These are phyloP conservation scores for Comarum palustre DNA, from an alignment of 306 rosid species.

Conservation along the genomic window DNA sequence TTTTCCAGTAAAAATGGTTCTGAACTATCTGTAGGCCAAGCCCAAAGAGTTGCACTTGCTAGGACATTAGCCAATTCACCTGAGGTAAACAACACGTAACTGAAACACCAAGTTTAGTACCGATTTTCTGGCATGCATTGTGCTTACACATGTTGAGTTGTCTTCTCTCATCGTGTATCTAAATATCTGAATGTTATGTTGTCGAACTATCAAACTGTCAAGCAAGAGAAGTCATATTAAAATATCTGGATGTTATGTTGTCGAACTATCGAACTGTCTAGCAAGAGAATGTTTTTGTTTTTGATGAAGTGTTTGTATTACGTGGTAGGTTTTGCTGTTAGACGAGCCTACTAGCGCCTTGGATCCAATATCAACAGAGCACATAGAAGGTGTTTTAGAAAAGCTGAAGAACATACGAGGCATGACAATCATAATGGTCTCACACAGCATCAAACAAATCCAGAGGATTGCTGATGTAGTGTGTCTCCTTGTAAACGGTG, in stretches of 20 bases:
- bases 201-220: background rate
- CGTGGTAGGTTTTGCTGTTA: constrained; percentile 62
- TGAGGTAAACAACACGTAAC: constrained; percentile 47
- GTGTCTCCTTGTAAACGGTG: constrained; percentile 78
- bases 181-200: background rate
- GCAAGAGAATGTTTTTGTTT: background rate
- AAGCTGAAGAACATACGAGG: constrained; percentile 71
- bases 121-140: background rate
- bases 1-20: constrained; percentile 51
- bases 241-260: background rate
- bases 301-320: background rate
- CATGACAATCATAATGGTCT: constrained; percentile 72
- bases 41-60: constrained; percentile 94
- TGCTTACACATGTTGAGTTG: background rate
- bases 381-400: constrained; percentile 71
- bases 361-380: constrained; percentile 87
- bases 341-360: constrained; percentile 96
- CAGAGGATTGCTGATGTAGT: constrained; percentile 83
- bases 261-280: background rate
- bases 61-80: constrained; percentile 86
- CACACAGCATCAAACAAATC: constrained; percentile 86
- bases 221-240: background rate
- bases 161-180: background rate
- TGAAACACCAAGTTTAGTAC: background rate
- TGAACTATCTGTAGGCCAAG: constrained; percentile 91